Evolutionary conservation across 306 rosid species (phyloP).

Genomic region (Abrus precatorius): DNA sequence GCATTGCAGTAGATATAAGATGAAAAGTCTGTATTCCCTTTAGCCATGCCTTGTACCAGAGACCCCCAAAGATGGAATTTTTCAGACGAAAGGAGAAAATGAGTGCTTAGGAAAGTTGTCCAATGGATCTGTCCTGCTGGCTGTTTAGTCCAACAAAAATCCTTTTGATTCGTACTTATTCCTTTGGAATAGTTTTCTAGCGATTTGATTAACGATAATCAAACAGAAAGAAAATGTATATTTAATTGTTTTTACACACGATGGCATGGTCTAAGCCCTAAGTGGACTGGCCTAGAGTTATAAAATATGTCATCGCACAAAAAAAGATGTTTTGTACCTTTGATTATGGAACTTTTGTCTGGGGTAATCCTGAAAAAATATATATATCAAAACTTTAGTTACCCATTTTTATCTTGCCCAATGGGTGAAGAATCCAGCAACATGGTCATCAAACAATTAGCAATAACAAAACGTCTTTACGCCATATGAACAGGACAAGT

Average conservation of each 20-base stretch:
- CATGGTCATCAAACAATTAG: slow-evolving; percentile 24
- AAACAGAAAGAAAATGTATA: slow-evolving; percentile 21
- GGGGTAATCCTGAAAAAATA: background rate
- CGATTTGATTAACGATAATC: slow-evolving; percentile 19
- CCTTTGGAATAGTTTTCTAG: slow-evolving; percentile 8
- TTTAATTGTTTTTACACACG: slow-evolving; percentile 42
- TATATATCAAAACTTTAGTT: background rate
- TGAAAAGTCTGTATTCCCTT: slow-evolving; percentile 17
- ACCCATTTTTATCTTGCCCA: slow-evolving; percentile 4
- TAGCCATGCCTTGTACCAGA: slow-evolving; percentile 40
- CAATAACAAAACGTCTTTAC: background rate
- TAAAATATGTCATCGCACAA: slow-evolving; percentile 56
- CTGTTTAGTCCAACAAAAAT: slow-evolving; percentile 46
- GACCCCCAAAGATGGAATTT: slow-evolving; percentile 7
- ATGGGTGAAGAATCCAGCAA: slow-evolving; percentile 47
- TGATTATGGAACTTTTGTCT: slow-evolving; percentile 38
- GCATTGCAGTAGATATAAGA: slow-evolving; percentile 43
- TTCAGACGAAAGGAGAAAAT: slow-evolving; percentile 19
- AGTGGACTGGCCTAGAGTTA: slow-evolving; percentile 48
- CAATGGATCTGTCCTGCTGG: slow-evolving; percentile 17
- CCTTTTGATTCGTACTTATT: slow-evolving; percentile 40
- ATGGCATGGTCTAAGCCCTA: slow-evolving; percentile 41
- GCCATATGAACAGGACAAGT: background rate
- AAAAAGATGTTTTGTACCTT: slow-evolving; percentile 31
- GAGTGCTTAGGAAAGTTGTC: slow-evolving; percentile 48